Conservation (phyloP, 1,139 yeast species). For the Saccharomyces pastorianus region DNA sequence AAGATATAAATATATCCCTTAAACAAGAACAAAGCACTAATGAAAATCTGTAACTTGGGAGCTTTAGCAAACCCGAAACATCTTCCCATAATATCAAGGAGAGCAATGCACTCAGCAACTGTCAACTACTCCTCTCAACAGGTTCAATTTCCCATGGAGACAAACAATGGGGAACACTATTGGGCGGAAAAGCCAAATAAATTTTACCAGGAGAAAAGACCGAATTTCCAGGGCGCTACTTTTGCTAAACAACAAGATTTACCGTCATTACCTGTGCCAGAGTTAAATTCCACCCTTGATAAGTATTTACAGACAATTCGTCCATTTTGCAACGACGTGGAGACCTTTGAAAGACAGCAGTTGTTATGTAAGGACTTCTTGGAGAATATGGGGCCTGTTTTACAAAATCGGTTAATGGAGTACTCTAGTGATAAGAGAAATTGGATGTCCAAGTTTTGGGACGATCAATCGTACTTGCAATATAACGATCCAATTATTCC, state of each 20-base stretch:
- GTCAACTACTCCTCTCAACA: not conserved
- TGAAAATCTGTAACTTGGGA: not conserved
- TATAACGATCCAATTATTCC: constrained; percentile 93
- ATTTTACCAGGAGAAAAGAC: constrained; percentile 18
- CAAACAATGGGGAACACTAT: constrained; percentile 25
- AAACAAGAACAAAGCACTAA: not conserved
- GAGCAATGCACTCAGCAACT: not conserved
- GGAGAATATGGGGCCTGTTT: constrained; percentile 53
- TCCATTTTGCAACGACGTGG: constrained; percentile 54
- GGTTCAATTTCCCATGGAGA: constrained; percentile 16
- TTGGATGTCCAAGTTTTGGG: constrained; percentile 95
- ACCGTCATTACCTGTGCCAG: constrained; percentile 85
- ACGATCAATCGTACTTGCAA: constrained; percentile 82
- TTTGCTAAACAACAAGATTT: constrained; percentile 65
- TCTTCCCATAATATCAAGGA: not conserved
- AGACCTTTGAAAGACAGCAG: constrained; percentile 46
- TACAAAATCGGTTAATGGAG: constrained; percentile 58
- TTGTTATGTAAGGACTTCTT: constrained; percentile 59
- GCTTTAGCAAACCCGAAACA: not conserved
- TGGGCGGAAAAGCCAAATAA: constrained; percentile 20
- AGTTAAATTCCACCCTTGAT: constrained; percentile 62
- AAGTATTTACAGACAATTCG: constrained; percentile 65
- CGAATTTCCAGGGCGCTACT: constrained; percentile 52
- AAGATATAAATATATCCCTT: not conserved
- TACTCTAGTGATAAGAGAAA: constrained; percentile 61